Evolutionary conservation across 768 basidiomycete genomes (phyloP).

Genomic region (Rubroboletus pulcherrimus): DNA sequence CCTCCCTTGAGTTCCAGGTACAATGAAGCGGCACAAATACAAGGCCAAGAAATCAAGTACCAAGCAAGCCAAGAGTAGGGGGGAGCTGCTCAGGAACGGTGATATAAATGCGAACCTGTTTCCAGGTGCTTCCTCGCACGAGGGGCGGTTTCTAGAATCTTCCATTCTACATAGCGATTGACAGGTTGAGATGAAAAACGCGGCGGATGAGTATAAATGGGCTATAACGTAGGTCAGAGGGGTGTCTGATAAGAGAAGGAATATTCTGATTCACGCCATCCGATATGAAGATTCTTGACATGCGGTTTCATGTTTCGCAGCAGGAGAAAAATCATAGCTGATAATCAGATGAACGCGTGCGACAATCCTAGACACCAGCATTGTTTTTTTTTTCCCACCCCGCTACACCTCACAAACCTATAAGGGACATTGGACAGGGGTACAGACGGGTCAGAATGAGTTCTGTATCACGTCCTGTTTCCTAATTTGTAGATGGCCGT

Average conservation of each 20-base stretch:
- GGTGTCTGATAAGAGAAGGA: background rate
- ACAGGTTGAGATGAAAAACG: background rate
- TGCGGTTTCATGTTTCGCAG: background rate
- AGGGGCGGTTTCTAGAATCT: slow-evolving; percentile 4
- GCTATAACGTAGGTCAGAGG: background rate
- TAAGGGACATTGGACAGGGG: no score
- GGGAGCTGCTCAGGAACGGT: background rate
- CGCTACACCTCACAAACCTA: no score
- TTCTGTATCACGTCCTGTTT: no score
- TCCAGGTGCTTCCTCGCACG: slow-evolving; percentile 1
- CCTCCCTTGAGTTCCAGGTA: background rate
- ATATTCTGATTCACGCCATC: background rate
- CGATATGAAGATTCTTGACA: background rate
- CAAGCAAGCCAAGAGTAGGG: background rate
- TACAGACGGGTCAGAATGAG: no score
- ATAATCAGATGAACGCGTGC: background rate
- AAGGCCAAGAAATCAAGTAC: slow-evolving; percentile 3
- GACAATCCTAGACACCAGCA: no score
- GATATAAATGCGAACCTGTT: background rate
- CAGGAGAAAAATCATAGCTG: background rate
- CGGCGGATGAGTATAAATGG: background rate
- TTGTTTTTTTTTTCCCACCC: no score
- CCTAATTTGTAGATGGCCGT: no score
- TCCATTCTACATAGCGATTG: slow-evolving; percentile 8
- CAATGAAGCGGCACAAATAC: background rate